Evolutionary conservation across 495 filamentous ascomycete genomes (phyloP), one percentile per base, ranked within the genome.

Genomic region (Neohortaea acidophila): DNA sequence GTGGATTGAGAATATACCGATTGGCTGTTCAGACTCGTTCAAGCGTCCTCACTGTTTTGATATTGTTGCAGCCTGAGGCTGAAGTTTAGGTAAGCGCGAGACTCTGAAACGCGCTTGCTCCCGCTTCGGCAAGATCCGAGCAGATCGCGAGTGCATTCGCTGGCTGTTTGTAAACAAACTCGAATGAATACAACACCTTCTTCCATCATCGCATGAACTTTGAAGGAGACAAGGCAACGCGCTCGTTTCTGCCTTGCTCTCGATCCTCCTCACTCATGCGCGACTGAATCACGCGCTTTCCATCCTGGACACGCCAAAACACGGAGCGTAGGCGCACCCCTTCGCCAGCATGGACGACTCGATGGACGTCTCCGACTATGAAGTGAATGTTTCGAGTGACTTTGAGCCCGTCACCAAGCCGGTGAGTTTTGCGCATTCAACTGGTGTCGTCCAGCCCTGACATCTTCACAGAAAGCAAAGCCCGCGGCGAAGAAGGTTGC

Each of bases 321-420:
- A 4, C 17, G 17, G 5, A 5, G 17, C 7, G 8, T 4, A 21
- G 17, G 32, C 36, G n/a, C 36, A 27, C 12, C 20, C 33, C 19
- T 28, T 19, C 31, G 12, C 26, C 14, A 33, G 2, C 10, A 43
- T 43, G 28, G 37, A 41, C 36, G 42, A 50, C 29, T 50, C 45
- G 18, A 44, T 41, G 43, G 47, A 50, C 9, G 33, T 31, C 9
- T 50, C 47, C 10, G 38, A 36, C 20, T 50, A 15, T 25, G 47
- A 50, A 27, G 34, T 59, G 27, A 49, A 56, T 33, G 56, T 47
- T 9, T 54, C 55, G 39, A 57, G 51, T 22, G 59, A 59, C 45
- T 59, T 58, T 37, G 52, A 52, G 38, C 57, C 57, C 18, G 47
- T 21, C 10, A 22, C 45, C 19, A 59, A 59, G 32, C 19, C 54